Conservation (phyloP, 1,284 basidiomycete genomes). For the Waitea zeae region DNA sequence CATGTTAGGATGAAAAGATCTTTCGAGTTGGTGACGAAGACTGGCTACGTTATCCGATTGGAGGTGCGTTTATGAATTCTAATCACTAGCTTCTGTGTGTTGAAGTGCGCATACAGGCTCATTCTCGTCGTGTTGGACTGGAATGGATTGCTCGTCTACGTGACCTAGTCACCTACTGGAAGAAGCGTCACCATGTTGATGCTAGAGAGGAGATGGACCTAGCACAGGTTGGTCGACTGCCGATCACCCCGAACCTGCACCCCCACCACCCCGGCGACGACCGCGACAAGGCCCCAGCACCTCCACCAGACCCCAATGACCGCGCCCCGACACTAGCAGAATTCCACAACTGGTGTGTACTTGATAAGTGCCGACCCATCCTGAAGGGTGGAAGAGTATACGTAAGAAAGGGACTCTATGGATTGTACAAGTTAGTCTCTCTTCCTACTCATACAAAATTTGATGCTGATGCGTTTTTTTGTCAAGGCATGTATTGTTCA, state of each 20-base stretch:
- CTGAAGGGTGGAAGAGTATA: slow-evolving; percentile 54
- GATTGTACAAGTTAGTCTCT: slow-evolving; percentile 47
- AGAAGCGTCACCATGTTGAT: slow-evolving; percentile 46
- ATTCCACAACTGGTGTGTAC: slow-evolving; percentile 68
- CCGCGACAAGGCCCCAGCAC: slow-evolving; percentile 25
- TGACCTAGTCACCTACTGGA: slow-evolving; percentile 62
- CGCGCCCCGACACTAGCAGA: slow-evolving; percentile 37
- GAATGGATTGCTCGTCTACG: slow-evolving; percentile 69
- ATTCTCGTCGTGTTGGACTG: slow-evolving; percentile 24
- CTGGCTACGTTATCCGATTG: slow-evolving; percentile 53
- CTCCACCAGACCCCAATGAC: slow-evolving; percentile 28
- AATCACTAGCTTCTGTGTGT: slow-evolving; percentile 4
- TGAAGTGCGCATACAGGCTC: slow-evolving; percentile 2
- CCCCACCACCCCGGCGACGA: slow-evolving; percentile 17
- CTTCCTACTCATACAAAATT: slow-evolving; percentile 3
- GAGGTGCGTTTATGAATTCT: too few species aligned
- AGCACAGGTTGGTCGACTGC: slow-evolving; percentile 33
- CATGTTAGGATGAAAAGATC: slow-evolving; percentile 43
- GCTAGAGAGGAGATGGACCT: slow-evolving; percentile 68
- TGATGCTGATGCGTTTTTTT: slow-evolving; percentile 4
- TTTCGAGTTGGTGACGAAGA: slow-evolving; percentile 60
- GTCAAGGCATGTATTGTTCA: slow-evolving; percentile 45
- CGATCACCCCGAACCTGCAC: slow-evolving; percentile 36
- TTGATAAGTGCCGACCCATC: slow-evolving; percentile 60
- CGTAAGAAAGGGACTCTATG: slow-evolving; percentile 44